These are phyloP conservation scores for Bullera alba DNA, from an alignment of 768 basidiomycete genomes.

Conservation along the genomic window DNA sequence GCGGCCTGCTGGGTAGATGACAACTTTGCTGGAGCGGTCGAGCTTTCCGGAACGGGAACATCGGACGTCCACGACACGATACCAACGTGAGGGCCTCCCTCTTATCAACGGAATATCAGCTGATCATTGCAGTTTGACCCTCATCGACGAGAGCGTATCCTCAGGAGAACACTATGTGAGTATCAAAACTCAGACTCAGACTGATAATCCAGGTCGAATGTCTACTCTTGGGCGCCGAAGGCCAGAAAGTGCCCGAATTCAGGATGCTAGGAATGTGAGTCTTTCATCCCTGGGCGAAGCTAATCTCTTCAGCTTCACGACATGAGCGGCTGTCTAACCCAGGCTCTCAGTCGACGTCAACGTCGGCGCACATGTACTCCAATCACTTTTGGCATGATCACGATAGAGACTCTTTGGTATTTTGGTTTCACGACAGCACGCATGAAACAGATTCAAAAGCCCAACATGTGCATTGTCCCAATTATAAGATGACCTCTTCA, in stretches of 20 bases:
- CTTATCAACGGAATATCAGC: background rate
- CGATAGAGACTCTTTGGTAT: background rate
- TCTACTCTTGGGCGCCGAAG: slow-evolving; percentile 66
- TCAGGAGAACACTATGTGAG: slow-evolving; percentile 73
- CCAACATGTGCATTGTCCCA: background rate
- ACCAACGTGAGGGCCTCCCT: slow-evolving; percentile 56
- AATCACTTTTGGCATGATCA: background rate
- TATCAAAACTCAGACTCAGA: background rate
- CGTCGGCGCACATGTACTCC: no score
- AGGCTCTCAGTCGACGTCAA: no score
- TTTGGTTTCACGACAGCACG: background rate
- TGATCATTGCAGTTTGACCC: slow-evolving; percentile 54
- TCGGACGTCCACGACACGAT: slow-evolving; percentile 58
- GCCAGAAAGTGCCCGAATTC: slow-evolving; percentile 63
- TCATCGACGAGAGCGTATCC: slow-evolving; percentile 78
- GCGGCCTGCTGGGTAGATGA: slow-evolving; percentile 43
- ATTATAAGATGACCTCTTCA: background rate
- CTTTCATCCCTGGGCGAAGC: background rate
- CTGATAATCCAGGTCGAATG: slow-evolving; percentile 60
- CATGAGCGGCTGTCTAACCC: no score
- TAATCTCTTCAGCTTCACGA: no score
- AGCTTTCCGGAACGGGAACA: slow-evolving; percentile 73
- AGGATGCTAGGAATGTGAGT: slow-evolving; percentile 73
- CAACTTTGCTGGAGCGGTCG: slow-evolving; percentile 68
- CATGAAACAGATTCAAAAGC: background rate